Base-by-base conservation (phyloP, 208 protist genomes). In the Spongospora subterranea region DNA sequence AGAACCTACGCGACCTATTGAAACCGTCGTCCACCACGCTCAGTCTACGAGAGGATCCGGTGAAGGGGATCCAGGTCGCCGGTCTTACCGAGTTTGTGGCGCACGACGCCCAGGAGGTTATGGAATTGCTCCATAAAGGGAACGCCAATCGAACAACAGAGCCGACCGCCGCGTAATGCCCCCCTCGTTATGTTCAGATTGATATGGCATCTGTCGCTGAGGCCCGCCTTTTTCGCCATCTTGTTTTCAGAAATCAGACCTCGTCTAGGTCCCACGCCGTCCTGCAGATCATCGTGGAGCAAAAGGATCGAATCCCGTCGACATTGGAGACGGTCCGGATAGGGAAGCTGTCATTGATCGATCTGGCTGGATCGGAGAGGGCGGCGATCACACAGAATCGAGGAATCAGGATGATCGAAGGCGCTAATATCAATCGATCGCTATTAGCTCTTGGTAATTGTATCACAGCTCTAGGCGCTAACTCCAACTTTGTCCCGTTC, bases 361-460 rank as follows among this genome's bases (percentile, higher is more conserved):
- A 94, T 90, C 71, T 94, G 0, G 93, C 93, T 40, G 93, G 93
- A 0, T 94, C 93, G 13, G 93, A 94, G 38, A 6, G 93, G n/a
- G 91, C 93, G 0, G 89, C 93, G n/a, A 76, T 60, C n/a, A 94
- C 93, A 6, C 89, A 95, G 53, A 95, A 95, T 41, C 38, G 46
- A 24, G 97, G 96, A 0, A 45, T 95, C 40, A 94, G 96, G 0
- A 92, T 98, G 45, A 93, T 94, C 0, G 97, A 98, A 92, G 97
- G 97, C 64, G 96, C 96, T 88, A 97, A 96, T 91, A 98, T 98
- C 91, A 98, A 98, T 90, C 93, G 95, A 41, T 98, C 97, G 0
- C 93, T 98, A 66, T 94, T 98, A 11, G 96, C 96, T 0, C 95
- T 98, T 45, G 96, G 96, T 88, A 96, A 95, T 35, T 97, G 97